Evolutionary conservation across 495 filamentous ascomycete species (phyloP), one percentile per base, ranked within the genome.

Genomic region (Choiromyces venosus): DNA sequence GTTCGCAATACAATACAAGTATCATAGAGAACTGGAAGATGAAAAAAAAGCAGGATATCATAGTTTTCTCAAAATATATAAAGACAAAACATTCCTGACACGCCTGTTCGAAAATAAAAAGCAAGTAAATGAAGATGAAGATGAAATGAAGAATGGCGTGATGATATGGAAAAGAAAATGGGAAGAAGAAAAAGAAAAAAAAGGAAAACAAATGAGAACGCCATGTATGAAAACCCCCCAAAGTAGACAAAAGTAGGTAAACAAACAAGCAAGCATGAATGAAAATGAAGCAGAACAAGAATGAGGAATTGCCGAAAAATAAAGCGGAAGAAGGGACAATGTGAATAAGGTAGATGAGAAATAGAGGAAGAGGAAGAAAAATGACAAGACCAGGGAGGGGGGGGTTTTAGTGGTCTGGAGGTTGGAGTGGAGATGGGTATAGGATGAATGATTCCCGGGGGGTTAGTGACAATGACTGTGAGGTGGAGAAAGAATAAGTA

Each of bases 201-300:
- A n/a, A n/a, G n/a, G 25, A 61, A 61, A 33, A 61, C 52, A 61
- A 61, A 61, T 61, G 52, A 6, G 52, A 61, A 61, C 52, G 52
- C 52, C 52, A 61, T 61, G 52, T 61, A 61, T 61, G 52, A 29
- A 61, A 61, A 61, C 52, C 25, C 46, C 52, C 52, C 52, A 29
- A 33, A 61, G 12, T 29, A 61, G 52, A 61, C 52, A n/a, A n/a
- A n/a, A n/a, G n/a, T n/a, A n/a, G n/a, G n/a, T n/a, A n/a, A n/a
- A n/a, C n/a, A 61, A 61, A n/a, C 25, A 56, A 56, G 25, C 52
- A 61, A 33, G 52, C 25, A 61, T 61, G 25, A 61, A 61, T 61
- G 52, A 61, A n/a, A n/a, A n/a, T n/a, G n/a, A n/a, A n/a, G n/a
- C n/a, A n/a, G n/a, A n/a, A 29, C 25, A 1, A 18, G 25, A 33